Evolutionary conservation across 1,284 basidiomycete genomes (phyloP).

Genomic region (Trametes polyzona): DNA sequence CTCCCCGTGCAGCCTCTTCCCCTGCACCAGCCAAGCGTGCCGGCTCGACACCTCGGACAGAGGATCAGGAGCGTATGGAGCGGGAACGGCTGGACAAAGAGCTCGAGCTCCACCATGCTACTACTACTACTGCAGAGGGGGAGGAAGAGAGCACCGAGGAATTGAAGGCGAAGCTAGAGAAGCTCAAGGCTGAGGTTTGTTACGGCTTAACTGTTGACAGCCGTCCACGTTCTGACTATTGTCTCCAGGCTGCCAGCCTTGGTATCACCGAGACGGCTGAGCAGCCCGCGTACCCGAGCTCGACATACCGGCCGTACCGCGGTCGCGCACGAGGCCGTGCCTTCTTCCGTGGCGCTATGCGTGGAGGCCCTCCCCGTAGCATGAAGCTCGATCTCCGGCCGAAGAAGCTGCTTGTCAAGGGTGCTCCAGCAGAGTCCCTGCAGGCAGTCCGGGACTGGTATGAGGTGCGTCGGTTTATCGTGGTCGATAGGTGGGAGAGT

Average conservation of each 20-base stretch:
- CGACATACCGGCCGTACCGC: conserved; percentile 70
- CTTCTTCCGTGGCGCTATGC: conserved; percentile 62
- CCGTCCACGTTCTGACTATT: conserved; percentile 8
- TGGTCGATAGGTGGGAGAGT: neutral
- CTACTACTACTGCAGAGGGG: conserved; percentile 37
- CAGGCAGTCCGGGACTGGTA: conserved; percentile 82
- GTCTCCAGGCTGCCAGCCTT: conserved; percentile 72
- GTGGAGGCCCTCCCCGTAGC: conserved; percentile 68
- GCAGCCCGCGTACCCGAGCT: conserved; percentile 34
- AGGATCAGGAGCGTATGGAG: conserved; percentile 56
- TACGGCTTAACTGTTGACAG: neutral
- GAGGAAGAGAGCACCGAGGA: conserved; percentile 68
- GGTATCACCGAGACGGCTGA: conserved; percentile 63
- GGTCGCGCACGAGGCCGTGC: conserved; percentile 60
- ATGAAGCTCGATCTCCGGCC: conserved; percentile 94
- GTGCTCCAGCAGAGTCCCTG: conserved; percentile 55
- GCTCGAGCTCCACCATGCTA: conserved; percentile 63
- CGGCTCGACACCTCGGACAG: conserved; percentile 35
- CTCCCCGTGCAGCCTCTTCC: conserved; percentile 28
- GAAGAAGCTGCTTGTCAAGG: conserved; percentile 78
- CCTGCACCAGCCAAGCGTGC: conserved; percentile 28
- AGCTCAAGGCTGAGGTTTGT: conserved; percentile 80
- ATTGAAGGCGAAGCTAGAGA: conserved; percentile 78
- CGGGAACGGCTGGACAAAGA: conserved; percentile 76
- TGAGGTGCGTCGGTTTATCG: conserved; percentile 53